Evolutionary conservation across 2,329 filamentous ascomycete species (phyloP).

Genomic region (Ophiocordyceps camponoti-rufipedis): DNA sequence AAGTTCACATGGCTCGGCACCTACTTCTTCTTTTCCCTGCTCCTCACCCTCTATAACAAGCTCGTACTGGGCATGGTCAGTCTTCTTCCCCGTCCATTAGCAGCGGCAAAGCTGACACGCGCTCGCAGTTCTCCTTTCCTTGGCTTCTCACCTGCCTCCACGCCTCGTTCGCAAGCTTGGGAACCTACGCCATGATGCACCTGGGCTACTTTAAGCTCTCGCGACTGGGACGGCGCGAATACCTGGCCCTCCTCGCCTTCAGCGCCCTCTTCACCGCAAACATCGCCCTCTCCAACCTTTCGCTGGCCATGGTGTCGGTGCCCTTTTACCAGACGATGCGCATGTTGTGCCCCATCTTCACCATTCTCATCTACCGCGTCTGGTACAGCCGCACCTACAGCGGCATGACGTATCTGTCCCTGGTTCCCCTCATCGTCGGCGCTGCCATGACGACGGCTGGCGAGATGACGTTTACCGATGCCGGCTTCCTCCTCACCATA

Average conservation of each 20-base stretch:
- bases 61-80: constrained; percentile 31
- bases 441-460: constrained; percentile 41
- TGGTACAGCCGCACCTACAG: constrained; percentile 37
- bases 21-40: constrained; percentile 30
- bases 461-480: constrained; percentile 42
- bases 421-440: constrained; percentile 41
- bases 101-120: not conserved
- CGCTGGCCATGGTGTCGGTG: constrained; percentile 43
- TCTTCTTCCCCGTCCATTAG: constrained; percentile 1
- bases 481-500: constrained; percentile 36
- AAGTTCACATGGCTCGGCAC: constrained; percentile 31
- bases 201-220: constrained; percentile 33
- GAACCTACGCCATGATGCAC: constrained; percentile 32
- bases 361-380: constrained; percentile 40
- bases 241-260: constrained; percentile 36
- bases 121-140: constrained; percentile 33
- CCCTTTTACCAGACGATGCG: constrained; percentile 48
- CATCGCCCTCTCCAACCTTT: constrained; percentile 45
- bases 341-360: constrained; percentile 42
- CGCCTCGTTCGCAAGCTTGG: constrained; percentile 35
- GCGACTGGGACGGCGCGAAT: constrained; percentile 30
- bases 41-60: constrained; percentile 41
- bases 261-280: constrained; percentile 44
- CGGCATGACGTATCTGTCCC: constrained; percentile 36
- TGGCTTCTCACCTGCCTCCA: constrained; percentile 43